These are phyloP conservation scores for Coelastrella sp. DNA, from an alignment of 139 green algal species.

Conservation along the genomic window DNA sequence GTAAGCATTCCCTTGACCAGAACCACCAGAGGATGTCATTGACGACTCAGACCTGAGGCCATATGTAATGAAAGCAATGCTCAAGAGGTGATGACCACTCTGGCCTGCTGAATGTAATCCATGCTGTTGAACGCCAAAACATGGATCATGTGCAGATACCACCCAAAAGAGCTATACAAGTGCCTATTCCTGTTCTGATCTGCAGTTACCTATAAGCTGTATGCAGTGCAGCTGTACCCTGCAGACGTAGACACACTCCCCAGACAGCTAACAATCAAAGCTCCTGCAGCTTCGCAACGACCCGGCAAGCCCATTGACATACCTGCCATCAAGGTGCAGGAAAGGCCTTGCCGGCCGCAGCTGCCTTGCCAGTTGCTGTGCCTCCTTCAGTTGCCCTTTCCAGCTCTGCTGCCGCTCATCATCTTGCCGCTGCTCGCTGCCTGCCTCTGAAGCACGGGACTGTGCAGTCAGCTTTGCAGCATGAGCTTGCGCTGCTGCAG, in stretches of 20 bases:
- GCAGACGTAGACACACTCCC: no score
- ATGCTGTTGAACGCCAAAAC: no score
- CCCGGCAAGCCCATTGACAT: background rate
- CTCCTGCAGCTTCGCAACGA: no score
- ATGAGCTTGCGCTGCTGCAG: background rate
- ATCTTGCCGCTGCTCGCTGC: background rate
- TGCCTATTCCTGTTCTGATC: no score
- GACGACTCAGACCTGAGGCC: conserved; percentile 8
- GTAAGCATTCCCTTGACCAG: background rate
- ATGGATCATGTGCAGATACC: no score
- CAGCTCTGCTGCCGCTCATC: background rate
- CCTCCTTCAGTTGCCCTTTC: conserved; percentile 6
- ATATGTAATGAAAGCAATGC: background rate
- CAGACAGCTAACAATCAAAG: no score
- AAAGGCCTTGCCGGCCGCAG: conserved; percentile 21
- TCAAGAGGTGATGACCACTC: no score
- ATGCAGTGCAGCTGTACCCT: no score
- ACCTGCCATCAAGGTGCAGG: conserved; percentile 38
- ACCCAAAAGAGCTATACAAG: no score
- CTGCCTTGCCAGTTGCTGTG: conserved; percentile 1
- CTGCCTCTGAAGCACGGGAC: background rate
- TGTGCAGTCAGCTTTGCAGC: background rate
- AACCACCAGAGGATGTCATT: conserved; percentile 22
- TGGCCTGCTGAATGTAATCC: no score
- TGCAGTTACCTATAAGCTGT: no score